Conservation (phyloP, 306 rosid species). For the Cucumis hystrix region DNA sequence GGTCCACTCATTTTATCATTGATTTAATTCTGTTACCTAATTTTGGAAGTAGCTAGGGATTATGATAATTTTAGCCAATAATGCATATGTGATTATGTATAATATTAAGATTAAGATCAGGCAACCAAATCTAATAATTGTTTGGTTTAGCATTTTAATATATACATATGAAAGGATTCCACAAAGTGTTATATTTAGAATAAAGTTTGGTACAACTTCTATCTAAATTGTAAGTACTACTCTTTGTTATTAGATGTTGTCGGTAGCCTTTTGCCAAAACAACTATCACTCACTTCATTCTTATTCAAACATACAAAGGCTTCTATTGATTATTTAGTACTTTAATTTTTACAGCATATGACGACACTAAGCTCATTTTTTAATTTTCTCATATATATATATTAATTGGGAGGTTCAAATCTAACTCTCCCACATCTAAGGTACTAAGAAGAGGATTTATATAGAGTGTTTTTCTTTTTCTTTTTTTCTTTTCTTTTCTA, state of each 20-base stretch:
- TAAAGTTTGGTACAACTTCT: not conserved
- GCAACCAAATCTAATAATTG: slow-evolving; percentile 1
- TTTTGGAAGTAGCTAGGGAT: not conserved
- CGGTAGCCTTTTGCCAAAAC: not conserved
- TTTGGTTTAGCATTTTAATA: not conserved
- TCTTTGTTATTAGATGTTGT: not conserved
- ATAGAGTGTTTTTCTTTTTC: too few relatives aligned
- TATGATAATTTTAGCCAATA: not conserved
- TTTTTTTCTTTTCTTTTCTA: too few relatives aligned
- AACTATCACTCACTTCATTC: not conserved
- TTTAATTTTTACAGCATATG: too few relatives aligned
- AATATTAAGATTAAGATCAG: not conserved
- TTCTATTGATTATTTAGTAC: too few relatives aligned
- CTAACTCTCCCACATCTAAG: too few relatives aligned
- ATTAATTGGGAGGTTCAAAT: too few relatives aligned
- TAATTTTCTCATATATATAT: too few relatives aligned
- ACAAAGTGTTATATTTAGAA: not conserved
- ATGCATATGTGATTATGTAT: not conserved
- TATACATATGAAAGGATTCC: not conserved
- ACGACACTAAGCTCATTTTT: too few relatives aligned
- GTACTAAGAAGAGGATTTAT: too few relatives aligned
- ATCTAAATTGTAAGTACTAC: not conserved
- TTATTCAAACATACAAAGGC: too few relatives aligned
- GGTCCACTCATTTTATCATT: not conserved
- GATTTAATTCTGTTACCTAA: not conserved